Conservation (phyloP, 208 protist species). For the Acanthamoeba lenticulata region DNA sequence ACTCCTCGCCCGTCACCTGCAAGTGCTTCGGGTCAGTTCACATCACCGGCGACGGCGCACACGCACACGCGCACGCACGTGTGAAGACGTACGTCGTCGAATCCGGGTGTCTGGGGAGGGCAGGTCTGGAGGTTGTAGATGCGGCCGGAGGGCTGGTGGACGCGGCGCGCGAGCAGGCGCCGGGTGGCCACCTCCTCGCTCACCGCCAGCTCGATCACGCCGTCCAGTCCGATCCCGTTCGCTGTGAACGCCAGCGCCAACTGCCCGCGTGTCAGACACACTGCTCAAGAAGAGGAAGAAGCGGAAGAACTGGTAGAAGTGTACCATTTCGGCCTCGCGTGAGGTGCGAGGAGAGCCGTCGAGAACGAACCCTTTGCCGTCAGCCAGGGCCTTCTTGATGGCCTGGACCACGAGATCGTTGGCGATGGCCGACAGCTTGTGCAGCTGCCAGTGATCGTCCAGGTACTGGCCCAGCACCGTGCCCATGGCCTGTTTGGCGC, state of each 20-base stretch:
- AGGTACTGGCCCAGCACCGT: constrained; percentile 13
- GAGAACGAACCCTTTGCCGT: constrained; percentile 7
- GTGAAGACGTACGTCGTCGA: neutral
- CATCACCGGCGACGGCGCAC: neutral
- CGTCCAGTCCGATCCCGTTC: constrained; percentile 17
- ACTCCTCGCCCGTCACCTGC: neutral
- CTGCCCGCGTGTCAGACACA: neutral
- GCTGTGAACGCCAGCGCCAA: neutral
- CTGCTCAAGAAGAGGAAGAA: neutral
- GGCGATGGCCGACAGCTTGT: constrained; percentile 32
- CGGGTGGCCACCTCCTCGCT: neutral
- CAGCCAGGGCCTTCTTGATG: constrained; percentile 26
- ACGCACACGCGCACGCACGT: neutral
- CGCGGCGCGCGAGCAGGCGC: neutral
- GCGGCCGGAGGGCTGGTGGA: constrained; percentile 5
- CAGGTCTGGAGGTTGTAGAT: neutral
- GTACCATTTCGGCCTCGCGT: constrained; percentile 38
- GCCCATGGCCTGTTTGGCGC: neutral
- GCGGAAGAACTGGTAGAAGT: neutral
- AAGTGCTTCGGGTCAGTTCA: neutral
- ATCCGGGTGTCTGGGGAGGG: neutral
- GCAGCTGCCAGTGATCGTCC: constrained; percentile 33
- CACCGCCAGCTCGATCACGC: neutral
- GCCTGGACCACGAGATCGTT: neutral
- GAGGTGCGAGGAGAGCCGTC: constrained; percentile 1